A percentile compares a stretch with the other conserved stretches of the same genome.
phyloP scores from a whole-genome alignment of 345 rosid species.

The Gossypium anomalum region DNA sequence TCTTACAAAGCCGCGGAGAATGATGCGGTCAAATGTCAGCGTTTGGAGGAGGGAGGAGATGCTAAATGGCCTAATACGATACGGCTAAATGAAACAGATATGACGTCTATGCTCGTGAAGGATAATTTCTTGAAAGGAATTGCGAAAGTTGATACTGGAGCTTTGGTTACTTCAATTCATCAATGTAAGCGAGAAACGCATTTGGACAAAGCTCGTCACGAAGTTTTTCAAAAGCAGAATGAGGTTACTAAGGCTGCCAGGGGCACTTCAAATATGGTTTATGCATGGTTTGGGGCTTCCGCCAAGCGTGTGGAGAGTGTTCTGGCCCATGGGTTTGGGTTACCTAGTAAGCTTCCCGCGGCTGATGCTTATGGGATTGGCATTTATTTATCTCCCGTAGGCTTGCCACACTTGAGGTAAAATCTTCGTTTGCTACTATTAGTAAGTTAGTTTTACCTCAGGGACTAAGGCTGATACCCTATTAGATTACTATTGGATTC shows the following conservation, averaged over 20 bases:
- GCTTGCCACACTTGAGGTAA: slow-evolving; percentile 36
- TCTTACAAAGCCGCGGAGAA: slow-evolving; percentile 11
- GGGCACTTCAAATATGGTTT: slow-evolving; percentile 26
- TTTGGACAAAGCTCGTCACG: slow-evolving; percentile 28
- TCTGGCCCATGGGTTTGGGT: slow-evolving; percentile 39
- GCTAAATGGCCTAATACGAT: slow-evolving; percentile 28
- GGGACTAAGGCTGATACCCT: neutral
- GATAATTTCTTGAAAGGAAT: slow-evolving; percentile 29
- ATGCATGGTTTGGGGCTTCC: slow-evolving; percentile 46
- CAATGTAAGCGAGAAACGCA: slow-evolving; percentile 22
- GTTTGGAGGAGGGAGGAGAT: slow-evolving; percentile 2
- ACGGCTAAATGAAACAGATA: slow-evolving; percentile 26
- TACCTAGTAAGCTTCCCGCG: slow-evolving; percentile 19
- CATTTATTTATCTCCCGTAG: slow-evolving; percentile 36
- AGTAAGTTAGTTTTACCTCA: neutral
- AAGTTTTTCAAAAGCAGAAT: slow-evolving; percentile 31
- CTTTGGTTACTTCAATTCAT: slow-evolving; percentile 31
- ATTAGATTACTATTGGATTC: neutral
- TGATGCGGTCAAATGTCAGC: slow-evolving; percentile 22
- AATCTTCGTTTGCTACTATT: neutral
- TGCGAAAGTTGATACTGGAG: slow-evolving; percentile 18
- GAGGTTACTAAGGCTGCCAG: slow-evolving; percentile 26
- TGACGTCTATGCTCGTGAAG: slow-evolving; percentile 16
- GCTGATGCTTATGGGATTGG: slow-evolving; percentile 32
- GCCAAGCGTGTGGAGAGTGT: slow-evolving; percentile 22